These are phyloP conservation scores for Salix brachista DNA, from an alignment of 345 rosid genomes.

Conservation along the genomic window DNA sequence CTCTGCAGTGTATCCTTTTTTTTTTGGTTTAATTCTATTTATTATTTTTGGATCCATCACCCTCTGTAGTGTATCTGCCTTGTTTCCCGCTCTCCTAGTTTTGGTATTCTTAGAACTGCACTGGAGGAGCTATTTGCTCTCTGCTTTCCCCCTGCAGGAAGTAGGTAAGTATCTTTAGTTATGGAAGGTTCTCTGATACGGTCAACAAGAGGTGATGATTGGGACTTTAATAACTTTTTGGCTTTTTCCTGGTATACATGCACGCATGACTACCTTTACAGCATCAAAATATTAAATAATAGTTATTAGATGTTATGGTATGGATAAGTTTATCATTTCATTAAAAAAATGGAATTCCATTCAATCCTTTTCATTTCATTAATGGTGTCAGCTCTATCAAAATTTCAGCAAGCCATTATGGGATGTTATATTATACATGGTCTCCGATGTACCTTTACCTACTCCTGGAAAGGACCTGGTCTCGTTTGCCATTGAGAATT, in stretches of 20 bases:
- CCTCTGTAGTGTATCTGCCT: conserved; percentile 94
- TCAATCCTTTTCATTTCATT: conserved; percentile 15
- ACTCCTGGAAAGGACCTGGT: conserved; percentile 89
- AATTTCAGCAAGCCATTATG: conserved; percentile 91
- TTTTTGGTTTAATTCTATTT: not conserved
- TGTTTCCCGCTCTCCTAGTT: conserved; percentile 87
- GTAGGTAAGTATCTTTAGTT: conserved; percentile 53
- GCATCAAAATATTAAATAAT: not conserved
- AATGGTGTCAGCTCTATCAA: conserved; percentile 30
- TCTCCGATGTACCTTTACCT: conserved; percentile 84
- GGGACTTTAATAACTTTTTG: not conserved
- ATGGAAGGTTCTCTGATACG: not conserved
- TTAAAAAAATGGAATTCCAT: not conserved
- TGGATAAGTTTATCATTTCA: not conserved
- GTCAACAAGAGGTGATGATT: not conserved
- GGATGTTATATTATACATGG: conserved; percentile 73
- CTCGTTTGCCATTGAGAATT: conserved; percentile 82
- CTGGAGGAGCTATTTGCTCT: conserved; percentile 83
- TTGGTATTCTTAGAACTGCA: conserved; percentile 63
- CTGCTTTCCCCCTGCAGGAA: conserved; percentile 82
- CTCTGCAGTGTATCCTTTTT: no score
- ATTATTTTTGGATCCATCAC: conserved; percentile 80
- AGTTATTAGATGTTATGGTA: not conserved
- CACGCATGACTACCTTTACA: not conserved
- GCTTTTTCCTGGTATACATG: not conserved